Percentiles rank a stretch among this genome's conserved stretches.
Evolutionary conservation across 371 early-diverging fungal genomes (phyloP).

Genomic region (Racocetra persica): DNA sequence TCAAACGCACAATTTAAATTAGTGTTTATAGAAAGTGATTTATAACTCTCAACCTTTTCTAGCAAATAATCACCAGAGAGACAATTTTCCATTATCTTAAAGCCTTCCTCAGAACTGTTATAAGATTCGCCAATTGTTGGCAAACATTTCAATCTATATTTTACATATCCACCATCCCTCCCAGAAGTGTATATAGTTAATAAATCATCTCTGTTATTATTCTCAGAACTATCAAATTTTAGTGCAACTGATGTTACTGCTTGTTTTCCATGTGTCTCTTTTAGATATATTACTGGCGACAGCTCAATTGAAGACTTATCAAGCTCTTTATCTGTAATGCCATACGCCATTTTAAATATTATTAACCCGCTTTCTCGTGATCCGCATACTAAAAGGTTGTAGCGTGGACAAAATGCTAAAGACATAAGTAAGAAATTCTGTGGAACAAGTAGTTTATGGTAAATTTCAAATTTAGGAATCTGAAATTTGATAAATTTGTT

Average conservation of each 20-base stretch:
- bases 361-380: constrained; percentile 68
- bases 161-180: constrained; percentile 72
- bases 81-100: constrained; percentile 31
- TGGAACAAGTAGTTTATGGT: constrained; percentile 59
- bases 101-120: background rate
- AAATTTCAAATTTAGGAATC: constrained; percentile 51
- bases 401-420: constrained; percentile 53
- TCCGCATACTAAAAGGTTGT: constrained; percentile 63
- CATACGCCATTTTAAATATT: constrained; percentile 52
- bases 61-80: constrained; percentile 1
- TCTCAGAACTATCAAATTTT: constrained; percentile 46
- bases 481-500: background rate
- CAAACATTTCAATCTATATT: constrained; percentile 61
- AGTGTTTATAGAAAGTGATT: too few species aligned
- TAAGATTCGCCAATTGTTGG: constrained; percentile 42
- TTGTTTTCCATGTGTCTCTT: constrained; percentile 59
- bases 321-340: background rate
- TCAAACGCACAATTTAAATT: too few species aligned
- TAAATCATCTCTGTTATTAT: constrained; percentile 48
- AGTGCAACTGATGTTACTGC: constrained; percentile 60
- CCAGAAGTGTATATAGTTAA: constrained; percentile 70
- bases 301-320: background rate
- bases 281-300: constrained; percentile 48
- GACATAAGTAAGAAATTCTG: constrained; percentile 60
- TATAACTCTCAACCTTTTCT: background rate